Evolutionary conservation across 192 early-diverging fungal genomes (phyloP).

Genomic region (Anaeromyces robustus): DNA sequence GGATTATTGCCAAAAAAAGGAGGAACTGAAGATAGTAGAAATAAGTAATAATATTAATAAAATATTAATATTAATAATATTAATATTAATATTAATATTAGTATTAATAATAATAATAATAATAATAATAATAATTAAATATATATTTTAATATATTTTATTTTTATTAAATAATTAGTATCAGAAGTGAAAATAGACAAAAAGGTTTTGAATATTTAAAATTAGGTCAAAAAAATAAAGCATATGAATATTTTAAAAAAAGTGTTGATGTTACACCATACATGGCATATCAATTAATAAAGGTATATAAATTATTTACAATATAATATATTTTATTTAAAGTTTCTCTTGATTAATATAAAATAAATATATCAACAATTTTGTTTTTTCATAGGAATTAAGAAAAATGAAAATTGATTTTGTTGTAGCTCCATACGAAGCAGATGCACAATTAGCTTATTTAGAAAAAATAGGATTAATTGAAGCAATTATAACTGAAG

Average conservation of each 20-base stretch:
- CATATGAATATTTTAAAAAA: constrained; percentile 54
- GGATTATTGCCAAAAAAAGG: constrained; percentile 71
- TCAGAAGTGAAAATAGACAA: constrained; percentile 35
- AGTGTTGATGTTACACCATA: constrained; percentile 68
- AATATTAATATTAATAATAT: too few species aligned
- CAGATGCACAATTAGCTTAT: constrained; percentile 87
- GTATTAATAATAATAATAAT: too few species aligned
- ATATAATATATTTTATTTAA: background rate
- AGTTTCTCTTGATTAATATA: too few species aligned
- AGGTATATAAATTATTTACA: constrained; percentile 19
- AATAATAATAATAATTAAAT: background rate
- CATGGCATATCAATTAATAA: constrained; percentile 67
- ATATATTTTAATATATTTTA: background rate
- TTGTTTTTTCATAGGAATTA: constrained; percentile 30
- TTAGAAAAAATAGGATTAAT: constrained; percentile 51
- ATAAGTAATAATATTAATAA: constrained; percentile 26
- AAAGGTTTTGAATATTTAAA: constrained; percentile 35
- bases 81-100: too few species aligned
- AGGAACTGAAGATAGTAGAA: constrained; percentile 51
- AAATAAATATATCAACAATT: too few species aligned
- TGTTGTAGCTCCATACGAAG: constrained; percentile 91
- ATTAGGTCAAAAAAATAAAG: constrained; percentile 37
- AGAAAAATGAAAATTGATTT: constrained; percentile 45
- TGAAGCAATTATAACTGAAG: constrained; percentile 76
- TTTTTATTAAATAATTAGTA: constrained; percentile 13